These are phyloP conservation scores for Cryphonectria parasitica DNA, from an alignment of 2,329 filamentous ascomycete species.

Conservation along the genomic window DNA sequence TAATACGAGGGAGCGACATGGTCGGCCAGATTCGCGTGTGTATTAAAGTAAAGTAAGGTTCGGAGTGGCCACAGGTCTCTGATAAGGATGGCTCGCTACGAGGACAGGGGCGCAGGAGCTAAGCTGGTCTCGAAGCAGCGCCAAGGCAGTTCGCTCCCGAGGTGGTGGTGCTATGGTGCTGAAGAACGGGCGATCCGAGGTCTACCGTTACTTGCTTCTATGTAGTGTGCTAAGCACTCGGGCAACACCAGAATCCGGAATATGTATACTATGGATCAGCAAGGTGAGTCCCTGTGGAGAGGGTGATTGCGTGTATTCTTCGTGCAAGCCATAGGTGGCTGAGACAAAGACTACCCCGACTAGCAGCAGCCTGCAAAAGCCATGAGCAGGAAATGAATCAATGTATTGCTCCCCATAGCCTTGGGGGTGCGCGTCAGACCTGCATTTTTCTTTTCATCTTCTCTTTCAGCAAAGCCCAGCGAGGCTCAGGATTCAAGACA, in stretches of 20 bases:
- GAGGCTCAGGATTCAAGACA: neutral
- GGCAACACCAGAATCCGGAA: neutral
- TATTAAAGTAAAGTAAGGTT: neutral
- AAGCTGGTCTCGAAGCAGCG: conserved; percentile 20
- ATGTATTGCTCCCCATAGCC: neutral
- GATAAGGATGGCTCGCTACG: conserved; percentile 18
- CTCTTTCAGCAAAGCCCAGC: neutral
- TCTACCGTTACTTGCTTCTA: neutral
- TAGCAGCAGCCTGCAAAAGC: neutral
- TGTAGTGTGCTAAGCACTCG: neutral
- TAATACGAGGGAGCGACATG: conserved; percentile 6
- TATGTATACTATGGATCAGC: neutral
- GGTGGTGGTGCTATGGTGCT: neutral
- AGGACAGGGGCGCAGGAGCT: conserved; percentile 19
- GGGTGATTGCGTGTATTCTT: neutral
- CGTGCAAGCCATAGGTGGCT: neutral
- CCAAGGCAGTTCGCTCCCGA: conserved; percentile 1
- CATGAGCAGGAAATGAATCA: neutral
- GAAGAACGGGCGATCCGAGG: neutral
- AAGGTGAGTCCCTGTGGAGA: conserved; percentile 1
- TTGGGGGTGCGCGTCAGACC: too few species aligned
- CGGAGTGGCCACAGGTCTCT: conserved; percentile 8
- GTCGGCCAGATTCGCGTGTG: neutral
- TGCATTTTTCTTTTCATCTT: neutral
- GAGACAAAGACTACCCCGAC: neutral